phyloP scores from a whole-genome alignment of 2,329 filamentous ascomycete species.

The Cytospora mali region DNA sequence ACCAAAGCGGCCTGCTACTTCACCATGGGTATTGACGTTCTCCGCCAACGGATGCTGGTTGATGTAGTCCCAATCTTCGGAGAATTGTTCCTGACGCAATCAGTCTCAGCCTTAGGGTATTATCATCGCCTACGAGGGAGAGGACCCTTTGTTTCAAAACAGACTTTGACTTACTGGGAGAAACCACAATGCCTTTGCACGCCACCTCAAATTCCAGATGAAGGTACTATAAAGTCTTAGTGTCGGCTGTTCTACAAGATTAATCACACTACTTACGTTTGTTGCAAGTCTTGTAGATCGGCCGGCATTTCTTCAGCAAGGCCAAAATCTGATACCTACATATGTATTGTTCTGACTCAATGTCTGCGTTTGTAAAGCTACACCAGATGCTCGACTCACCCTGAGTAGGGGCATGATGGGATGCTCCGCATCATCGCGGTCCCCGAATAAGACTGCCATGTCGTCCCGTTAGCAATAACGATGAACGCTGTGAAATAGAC shows the following conservation, averaged over 20 bases:
- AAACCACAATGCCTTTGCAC: neutral
- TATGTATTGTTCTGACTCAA: no score
- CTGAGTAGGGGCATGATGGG: neutral
- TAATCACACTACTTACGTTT: no score
- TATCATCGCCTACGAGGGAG: no score
- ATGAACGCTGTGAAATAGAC: neutral
- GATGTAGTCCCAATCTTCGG: slow-evolving; percentile 3
- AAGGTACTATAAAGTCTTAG: neutral
- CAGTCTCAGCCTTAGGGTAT: neutral
- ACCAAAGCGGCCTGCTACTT: slow-evolving; percentile 1
- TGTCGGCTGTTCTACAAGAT: neutral
- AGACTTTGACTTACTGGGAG: slow-evolving; percentile 1
- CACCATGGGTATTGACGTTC: neutral
- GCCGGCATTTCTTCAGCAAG: neutral
- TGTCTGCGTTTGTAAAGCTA: no score
- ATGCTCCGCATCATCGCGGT: neutral
- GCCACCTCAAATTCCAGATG: neutral
- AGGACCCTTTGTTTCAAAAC: no score
- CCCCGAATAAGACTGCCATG: neutral
- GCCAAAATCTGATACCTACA: slow-evolving; percentile 4
- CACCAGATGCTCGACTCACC: neutral
- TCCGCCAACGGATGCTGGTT: neutral
- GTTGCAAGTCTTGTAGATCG: no score
- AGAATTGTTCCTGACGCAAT: neutral
- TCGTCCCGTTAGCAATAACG: neutral